phyloP scores from a whole-genome alignment of 1,284 basidiomycete species.

The Puccinia polysora region DNA sequence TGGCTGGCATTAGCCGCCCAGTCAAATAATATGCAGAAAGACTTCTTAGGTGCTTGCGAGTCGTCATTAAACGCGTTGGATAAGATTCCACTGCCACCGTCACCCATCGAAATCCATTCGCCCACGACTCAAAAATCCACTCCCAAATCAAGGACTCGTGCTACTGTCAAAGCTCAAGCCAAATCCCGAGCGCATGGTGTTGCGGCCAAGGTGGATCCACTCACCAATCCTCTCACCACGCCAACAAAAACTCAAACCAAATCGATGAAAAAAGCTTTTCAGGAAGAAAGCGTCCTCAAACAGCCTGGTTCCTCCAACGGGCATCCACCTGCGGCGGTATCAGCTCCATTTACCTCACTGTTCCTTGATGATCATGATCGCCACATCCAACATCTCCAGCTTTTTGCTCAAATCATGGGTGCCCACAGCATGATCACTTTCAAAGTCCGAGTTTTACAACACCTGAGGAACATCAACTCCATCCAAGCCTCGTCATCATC shows the following conservation, averaged over 20 bases:
- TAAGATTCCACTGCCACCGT: slow-evolving; percentile 11
- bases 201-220: neutral
- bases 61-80: slow-evolving; percentile 15
- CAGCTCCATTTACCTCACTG: neutral
- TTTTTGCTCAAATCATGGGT: slow-evolving; percentile 36
- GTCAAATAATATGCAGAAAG: neutral
- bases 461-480: slow-evolving; percentile 1
- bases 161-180: neutral
- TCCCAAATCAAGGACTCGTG: slow-evolving; percentile 12
- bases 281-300: neutral
- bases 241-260: slow-evolving; percentile 3
- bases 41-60: slow-evolving; percentile 25
- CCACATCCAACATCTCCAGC: slow-evolving; percentile 25
- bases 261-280: slow-evolving; percentile 17
- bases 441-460: slow-evolving; percentile 23
- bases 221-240: neutral
- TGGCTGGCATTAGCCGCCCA: slow-evolving; percentile 39
- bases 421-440: slow-evolving; percentile 26
- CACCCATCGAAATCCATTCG: neutral
- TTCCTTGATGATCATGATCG: slow-evolving; percentile 33
- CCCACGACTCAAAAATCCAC: neutral
- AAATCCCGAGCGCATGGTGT: neutral
- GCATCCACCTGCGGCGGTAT: too few relatives aligned
- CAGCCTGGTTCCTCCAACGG: neutral
- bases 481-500: neutral